A percentile compares a stretch with the other conserved stretches of the same genome.
These are phyloP conservation scores for Zanthoxylum bungeanum DNA, from an alignment of 345 rosid genomes.

Conservation along the genomic window DNA sequence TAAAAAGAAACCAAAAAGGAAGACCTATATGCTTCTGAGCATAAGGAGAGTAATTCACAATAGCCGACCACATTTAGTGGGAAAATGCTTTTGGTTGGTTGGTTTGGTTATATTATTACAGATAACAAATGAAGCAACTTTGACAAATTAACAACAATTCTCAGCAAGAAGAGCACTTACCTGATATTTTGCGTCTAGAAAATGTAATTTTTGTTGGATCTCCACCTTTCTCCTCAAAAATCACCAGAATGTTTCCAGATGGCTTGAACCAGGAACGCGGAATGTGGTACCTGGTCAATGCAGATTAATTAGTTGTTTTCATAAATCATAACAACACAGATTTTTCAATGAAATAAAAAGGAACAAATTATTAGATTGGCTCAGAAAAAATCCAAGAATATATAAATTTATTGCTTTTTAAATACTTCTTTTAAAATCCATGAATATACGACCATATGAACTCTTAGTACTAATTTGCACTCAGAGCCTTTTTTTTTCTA, in stretches of 20 bases:
- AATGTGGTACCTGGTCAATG: conserved; percentile 70
- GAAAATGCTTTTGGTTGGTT: too few relatives aligned
- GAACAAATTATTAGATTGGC: background rate
- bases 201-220: conserved; percentile 66
- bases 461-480: background rate
- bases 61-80: too few relatives aligned
- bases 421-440: too few relatives aligned
- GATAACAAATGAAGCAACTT: background rate
- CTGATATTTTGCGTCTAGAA: conserved; percentile 51
- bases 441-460: background rate
- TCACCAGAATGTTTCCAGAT: conserved; percentile 73
- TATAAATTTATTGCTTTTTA: too few relatives aligned
- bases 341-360: too few relatives aligned
- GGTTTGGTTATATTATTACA: too few relatives aligned
- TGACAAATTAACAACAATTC: conserved; percentile 4
- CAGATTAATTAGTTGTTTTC: background rate
- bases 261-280: conserved; percentile 96
- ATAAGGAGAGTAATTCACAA: too few relatives aligned
- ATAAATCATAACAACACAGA: background rate
- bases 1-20: too few relatives aligned
- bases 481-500: background rate
- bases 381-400: too few relatives aligned
- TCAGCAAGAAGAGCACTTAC: conserved; percentile 32
- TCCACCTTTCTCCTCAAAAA: conserved; percentile 91
- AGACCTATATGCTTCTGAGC: too few relatives aligned